Percentiles rank a stretch among this genome's conserved stretches.
These are phyloP conservation scores for Hirsutella minnesotensis DNA, from an alignment of 2,329 filamentous ascomycete genomes.

Conservation along the genomic window DNA sequence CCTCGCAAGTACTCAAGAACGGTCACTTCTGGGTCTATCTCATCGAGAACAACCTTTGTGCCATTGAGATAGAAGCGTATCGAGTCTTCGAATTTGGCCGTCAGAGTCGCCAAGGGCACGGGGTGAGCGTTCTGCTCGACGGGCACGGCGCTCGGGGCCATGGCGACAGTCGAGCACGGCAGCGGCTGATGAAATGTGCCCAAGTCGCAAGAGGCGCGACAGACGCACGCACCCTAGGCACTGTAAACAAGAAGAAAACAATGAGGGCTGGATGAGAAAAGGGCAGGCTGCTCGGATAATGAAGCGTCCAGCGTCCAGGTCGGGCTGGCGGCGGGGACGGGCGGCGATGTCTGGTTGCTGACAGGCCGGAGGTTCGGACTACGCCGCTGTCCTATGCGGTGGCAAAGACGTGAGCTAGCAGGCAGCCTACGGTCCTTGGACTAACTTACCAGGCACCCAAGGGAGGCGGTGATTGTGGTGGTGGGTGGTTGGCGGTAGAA, in stretches of 20 bases:
- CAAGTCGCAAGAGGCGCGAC: not conserved
- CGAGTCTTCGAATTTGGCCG: constrained; percentile 72
- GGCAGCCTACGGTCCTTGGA: no score
- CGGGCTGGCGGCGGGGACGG: not conserved
- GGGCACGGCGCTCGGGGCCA: constrained; percentile 46
- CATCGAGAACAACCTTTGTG: constrained; percentile 74
- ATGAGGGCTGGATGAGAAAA: no score
- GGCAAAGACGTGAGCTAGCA: constrained; percentile 1
- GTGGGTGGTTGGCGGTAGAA: not conserved
- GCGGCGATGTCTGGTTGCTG: not conserved
- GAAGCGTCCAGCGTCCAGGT: not conserved
- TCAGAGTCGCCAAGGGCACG: constrained; percentile 36
- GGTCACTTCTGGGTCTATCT: constrained; percentile 83
- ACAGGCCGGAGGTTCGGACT: not conserved
- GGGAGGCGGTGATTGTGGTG: not conserved
- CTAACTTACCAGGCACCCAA: no score
- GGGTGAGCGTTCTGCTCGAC: constrained; percentile 28
- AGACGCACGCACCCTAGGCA: no score
- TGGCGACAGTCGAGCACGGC: constrained; percentile 12
- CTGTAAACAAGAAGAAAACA: no score
- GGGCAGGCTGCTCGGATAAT: no score
- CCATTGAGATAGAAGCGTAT: constrained; percentile 92
- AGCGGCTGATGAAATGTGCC: not conserved
- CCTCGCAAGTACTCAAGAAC: constrained; percentile 87
- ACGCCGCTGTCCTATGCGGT: constrained; percentile 2